Evolutionary conservation across 2,329 filamentous ascomycete species (phyloP).

Genomic region (Nothomitra cinnamomea): DNA sequence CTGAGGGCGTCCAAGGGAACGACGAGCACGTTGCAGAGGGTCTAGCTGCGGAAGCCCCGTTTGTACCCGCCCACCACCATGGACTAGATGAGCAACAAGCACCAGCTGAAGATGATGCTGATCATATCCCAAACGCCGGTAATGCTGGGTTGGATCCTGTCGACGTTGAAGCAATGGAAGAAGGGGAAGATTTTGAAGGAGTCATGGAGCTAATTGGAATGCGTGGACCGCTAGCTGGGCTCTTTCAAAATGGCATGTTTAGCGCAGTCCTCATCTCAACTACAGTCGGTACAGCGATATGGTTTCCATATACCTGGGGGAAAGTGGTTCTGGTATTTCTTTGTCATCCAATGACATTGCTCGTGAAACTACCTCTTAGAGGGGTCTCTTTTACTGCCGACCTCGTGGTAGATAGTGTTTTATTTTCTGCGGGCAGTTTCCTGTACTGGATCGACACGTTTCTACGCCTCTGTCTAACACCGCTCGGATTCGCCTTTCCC

Average conservation of each 20-base stretch:
- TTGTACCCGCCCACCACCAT: conserved; percentile 35
- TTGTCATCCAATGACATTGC: conserved; percentile 55
- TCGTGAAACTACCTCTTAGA: conserved; percentile 51
- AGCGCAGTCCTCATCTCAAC: conserved; percentile 78
- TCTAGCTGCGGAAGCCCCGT: conserved; percentile 40
- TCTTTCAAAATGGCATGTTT: conserved; percentile 91
- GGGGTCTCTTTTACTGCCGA: conserved; percentile 60
- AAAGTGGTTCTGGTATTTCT: conserved; percentile 66
- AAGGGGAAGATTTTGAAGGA: conserved; percentile 88
- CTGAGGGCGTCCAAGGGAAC: conserved; percentile 28
- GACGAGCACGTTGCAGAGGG: conserved; percentile 45
- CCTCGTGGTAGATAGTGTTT: conserved; percentile 55
- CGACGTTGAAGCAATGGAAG: conserved; percentile 36
- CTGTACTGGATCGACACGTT: conserved; percentile 22
- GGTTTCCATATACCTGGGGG: conserved; percentile 82
- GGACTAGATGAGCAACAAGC: conserved; percentile 23
- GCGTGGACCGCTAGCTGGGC: conserved; percentile 75
- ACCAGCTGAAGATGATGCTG: conserved; percentile 16
- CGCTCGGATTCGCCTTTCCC: conserved; percentile 11
- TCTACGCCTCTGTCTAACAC: conserved; percentile 14
- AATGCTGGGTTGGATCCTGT: conserved; percentile 51
- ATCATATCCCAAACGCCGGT: conserved; percentile 41
- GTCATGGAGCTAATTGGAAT: conserved; percentile 93
- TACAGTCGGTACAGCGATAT: conserved; percentile 72
- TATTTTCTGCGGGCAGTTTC: conserved; percentile 43